Percentiles rank a stretch among this genome's conserved stretches.
Conservation (phyloP, 352 stramenopile species). For the Globisporangium nunn region DNA sequence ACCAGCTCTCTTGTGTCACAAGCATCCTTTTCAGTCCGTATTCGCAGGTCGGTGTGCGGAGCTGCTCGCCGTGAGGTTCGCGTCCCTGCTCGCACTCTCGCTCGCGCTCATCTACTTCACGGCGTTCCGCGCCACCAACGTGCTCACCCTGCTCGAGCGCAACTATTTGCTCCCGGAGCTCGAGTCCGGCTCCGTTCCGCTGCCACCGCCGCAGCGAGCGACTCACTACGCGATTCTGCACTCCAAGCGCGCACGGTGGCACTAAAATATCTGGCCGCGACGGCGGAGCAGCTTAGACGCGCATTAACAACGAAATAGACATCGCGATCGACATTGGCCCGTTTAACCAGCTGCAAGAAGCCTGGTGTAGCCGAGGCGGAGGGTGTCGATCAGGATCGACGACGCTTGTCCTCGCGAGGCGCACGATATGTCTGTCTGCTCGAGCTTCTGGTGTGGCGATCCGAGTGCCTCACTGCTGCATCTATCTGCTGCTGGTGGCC, state of each 20-base stretch:
- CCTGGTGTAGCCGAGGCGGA: no score
- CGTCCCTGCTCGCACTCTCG: constrained; percentile 25
- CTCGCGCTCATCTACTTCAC: constrained; percentile 33
- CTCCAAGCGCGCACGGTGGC: constrained; percentile 19
- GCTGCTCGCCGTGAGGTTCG: constrained; percentile 18
- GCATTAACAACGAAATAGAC: neutral
- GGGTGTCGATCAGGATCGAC: no score
- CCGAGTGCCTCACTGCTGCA: no score
- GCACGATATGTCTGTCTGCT: no score
- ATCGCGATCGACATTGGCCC: neutral
- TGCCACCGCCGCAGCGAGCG: neutral
- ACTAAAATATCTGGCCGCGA: constrained; percentile 3
- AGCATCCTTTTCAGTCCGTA: constrained; percentile 29
- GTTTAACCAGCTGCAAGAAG: neutral
- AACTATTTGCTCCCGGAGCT: constrained; percentile 14
- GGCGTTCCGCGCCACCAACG: constrained; percentile 50
- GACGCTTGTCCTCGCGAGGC: no score
- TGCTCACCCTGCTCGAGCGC: constrained; percentile 44
- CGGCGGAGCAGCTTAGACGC: neutral
- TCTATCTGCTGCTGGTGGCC: no score
- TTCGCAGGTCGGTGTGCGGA: constrained; percentile 27
- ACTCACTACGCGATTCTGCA: constrained; percentile 7
- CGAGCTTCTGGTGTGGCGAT: no score
- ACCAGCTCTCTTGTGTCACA: constrained; percentile 27
- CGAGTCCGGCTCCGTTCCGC: neutral